Evolutionary conservation across 257 asterid genomes (phyloP).

Genomic region (Fraxinus pennsylvanica): DNA sequence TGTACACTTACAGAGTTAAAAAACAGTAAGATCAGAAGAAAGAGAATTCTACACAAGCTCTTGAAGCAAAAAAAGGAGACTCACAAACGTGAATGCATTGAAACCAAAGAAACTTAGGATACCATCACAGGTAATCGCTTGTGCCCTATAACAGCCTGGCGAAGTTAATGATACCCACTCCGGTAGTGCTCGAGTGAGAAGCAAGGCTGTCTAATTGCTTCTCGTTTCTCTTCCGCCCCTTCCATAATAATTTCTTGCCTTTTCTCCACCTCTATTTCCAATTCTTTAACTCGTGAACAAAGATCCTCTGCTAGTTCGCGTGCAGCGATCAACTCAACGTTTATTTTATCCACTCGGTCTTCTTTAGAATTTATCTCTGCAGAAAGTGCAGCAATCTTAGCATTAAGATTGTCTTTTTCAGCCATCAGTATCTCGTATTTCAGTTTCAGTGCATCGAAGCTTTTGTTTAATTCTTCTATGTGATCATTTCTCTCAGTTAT

Average conservation of each 20-base stretch:
- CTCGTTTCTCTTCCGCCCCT: constrained; percentile 86
- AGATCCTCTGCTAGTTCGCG: constrained; percentile 41
- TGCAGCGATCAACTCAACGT: constrained; percentile 43
- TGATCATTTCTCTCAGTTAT: constrained; percentile 49
- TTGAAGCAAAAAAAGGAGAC: not conserved
- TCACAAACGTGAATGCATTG: not conserved
- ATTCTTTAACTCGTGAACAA: constrained; percentile 46
- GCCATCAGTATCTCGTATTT: constrained; percentile 34
- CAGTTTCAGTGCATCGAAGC: constrained; percentile 33
- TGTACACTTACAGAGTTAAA: not conserved
- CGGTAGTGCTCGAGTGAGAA: constrained; percentile 79
- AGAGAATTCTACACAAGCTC: not conserved
- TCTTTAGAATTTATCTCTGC: constrained; percentile 38
- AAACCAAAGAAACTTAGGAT: constrained; percentile 29
- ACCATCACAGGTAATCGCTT: constrained; percentile 54
- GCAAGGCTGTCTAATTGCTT: constrained; percentile 88
- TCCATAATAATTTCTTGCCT: constrained; percentile 52
- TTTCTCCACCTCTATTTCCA: constrained; percentile 54
- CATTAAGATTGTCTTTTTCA: constrained; percentile 40
- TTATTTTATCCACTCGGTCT: constrained; percentile 57
- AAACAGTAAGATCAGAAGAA: not conserved
- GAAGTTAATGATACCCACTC: constrained; percentile 62
- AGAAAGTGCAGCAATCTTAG: constrained; percentile 30
- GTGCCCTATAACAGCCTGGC: constrained; percentile 52
- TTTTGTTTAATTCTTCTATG: constrained; percentile 44